Base-by-base conservation (phyloP, 768 basidiomycete species). In the Calocybe cyanea region DNA sequence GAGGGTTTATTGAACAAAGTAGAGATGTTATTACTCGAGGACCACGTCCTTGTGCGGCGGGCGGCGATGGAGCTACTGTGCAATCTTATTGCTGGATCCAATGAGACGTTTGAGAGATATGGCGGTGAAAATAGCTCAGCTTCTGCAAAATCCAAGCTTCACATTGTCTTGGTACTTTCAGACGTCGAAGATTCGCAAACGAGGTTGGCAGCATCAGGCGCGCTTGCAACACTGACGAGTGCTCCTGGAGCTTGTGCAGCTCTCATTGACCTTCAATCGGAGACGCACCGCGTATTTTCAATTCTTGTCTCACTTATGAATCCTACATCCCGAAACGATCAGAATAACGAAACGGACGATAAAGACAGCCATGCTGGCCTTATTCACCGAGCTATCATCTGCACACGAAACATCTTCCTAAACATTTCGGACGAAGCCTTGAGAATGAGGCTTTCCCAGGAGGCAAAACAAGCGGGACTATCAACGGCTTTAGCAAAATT, bases 1-100 rank as follows among this genome's bases (percentile, higher is more conserved):
- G 75, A 81, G 7, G 80, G 79, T 2, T 62, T 90, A 23, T 56
- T 87, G 43, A 71, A 74, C 64, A 81, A 77, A 49, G 72, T 85
- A 5, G 91, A 93, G 56, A 68, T 84, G 11, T 60, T 92, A 13
- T 73, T 92, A 51, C 67, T 93, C 8, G 91, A 94, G 56, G 90
- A 93, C 42, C 87, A 95, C 62, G 65, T 63, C 0, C 72, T 98
- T 46, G 72, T 96, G 43, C 80, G 92, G 13, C 74, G 96, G 48
- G 95, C 96, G 2, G 83, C 94, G 1, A 85, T 83, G 43, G 92
- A 99, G 66, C 77, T 98, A 21, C 68, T 92, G 3, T 98, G 94
- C 73, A 99, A 99, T 66, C 75, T 99, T 11, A 75, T 93, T 31
- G 77, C 73, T 1, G 87, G 85, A 6, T 83, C 84, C 13, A 87